Conservation (phyloP, 208 protist genomes). For the Leishmania braziliensis region DNA sequence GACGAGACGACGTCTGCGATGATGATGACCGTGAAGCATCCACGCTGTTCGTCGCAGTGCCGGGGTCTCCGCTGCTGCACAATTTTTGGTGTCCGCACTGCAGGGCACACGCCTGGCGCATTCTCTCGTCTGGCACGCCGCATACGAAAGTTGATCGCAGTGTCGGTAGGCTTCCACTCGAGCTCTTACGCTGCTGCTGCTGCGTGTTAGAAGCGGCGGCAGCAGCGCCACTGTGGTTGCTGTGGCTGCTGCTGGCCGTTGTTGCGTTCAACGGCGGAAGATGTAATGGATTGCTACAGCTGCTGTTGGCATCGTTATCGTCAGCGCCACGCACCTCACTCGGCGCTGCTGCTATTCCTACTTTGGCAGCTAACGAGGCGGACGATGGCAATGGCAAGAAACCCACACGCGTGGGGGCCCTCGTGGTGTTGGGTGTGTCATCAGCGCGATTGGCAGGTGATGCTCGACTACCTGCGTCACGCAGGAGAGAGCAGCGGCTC, state of each 20-base stretch:
- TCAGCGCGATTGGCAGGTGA: neutral
- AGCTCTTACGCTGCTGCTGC: neutral
- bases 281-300: neutral
- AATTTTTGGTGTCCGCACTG: neutral
- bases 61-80: neutral
- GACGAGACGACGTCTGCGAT: neutral
- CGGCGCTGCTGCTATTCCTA: neutral
- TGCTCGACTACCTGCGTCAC: neutral
- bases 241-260: neutral
- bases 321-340: neutral
- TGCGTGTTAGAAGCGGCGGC: neutral
- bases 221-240: too few species aligned
- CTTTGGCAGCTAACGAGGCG: neutral
- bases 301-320: neutral
- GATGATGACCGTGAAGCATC: neutral
- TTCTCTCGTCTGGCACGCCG: neutral
- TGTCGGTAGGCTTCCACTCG: neutral
- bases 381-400: neutral
- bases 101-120: neutral
- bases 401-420: neutral
- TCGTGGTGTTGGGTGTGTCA: neutral
- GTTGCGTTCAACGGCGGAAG: neutral
- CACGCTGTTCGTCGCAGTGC: neutral
- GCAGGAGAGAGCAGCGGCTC: neutral
- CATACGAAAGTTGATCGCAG: neutral